Percentiles rank a stretch among this genome's conserved stretches.
Conservation (phyloP, 768 basidiomycete species). For the Macrolepiota albuminosa region DNA sequence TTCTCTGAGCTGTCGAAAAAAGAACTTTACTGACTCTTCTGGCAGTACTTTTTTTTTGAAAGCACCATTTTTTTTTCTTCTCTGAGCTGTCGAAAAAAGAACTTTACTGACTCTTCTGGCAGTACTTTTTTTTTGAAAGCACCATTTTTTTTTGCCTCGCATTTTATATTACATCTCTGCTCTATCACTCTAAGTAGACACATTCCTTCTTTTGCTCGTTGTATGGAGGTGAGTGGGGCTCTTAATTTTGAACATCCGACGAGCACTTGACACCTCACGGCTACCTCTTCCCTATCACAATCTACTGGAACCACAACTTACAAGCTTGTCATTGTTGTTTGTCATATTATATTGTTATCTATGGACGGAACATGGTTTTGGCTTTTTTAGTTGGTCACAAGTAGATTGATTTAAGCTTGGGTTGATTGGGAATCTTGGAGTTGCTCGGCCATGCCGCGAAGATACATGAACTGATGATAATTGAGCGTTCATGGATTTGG, state of each 20-base stretch:
- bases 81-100: neutral
- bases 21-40: constrained; percentile 6
- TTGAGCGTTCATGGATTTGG: neutral
- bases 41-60: constrained; percentile 11
- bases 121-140: constrained; percentile 10
- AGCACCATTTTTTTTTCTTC: constrained; percentile 1
- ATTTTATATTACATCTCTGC: constrained; percentile 14
- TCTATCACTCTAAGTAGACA: constrained; percentile 10
- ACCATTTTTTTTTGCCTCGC: constrained; percentile 7
- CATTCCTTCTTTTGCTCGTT: constrained; percentile 8
- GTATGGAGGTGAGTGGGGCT: constrained; percentile 6
- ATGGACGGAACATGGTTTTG: neutral
- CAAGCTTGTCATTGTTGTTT: neutral
- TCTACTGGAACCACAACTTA: constrained; percentile 12
- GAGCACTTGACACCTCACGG: neutral
- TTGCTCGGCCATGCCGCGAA: constrained; percentile 8
- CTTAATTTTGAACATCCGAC: constrained; percentile 9
- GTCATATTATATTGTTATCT: constrained; percentile 2
- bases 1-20: neutral
- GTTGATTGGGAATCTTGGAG: constrained; percentile 1
- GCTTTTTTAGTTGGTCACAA: neutral
- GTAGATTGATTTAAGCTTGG: neutral
- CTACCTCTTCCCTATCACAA: constrained; percentile 1
- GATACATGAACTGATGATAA: constrained; percentile 4
- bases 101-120: constrained; percentile 6